Evolutionary conservation across 768 basidiomycete genomes (phyloP), one percentile per base, ranked within the genome.

Genomic region (Pisolithus microcarpus): DNA sequence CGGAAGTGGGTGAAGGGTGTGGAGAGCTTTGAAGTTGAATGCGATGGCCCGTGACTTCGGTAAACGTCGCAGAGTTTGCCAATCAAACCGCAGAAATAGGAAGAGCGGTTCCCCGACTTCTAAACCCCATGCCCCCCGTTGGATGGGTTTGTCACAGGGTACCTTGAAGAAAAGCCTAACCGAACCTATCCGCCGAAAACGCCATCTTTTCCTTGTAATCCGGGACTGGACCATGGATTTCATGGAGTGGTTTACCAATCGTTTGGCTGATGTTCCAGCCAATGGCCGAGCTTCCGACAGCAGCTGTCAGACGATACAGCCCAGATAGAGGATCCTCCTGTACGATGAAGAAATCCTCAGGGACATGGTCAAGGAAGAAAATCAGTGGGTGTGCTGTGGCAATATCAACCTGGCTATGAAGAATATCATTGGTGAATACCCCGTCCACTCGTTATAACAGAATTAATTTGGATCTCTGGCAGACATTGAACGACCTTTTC

Each of bases 401-500:
- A 6, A 61, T 65, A 46, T 74, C 59, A 19, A 59, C 62, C 8
- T 51, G 46, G 7, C 65, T 58, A 19, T 57, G 65, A 18, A 80
- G 67, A 36, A 79, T 77, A 7, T 58, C 57, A 53, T 79, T 79
- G 3, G 62, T 56, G 52, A 79, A 77, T 2, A 68, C 31, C 68
- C 69, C 5, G 69, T 68, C 48, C 54, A 52, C 19, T 52, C 26
- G 40, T 75, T 58, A 28, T 73, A 67, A 7, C 62, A 56, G 57
- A 83, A 82, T 26, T 76, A 74, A 7, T 70, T 70, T 9, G 81
- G 80, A 56, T n/a, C 80, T 71, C 26, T 68, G 69, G 40, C 76
- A 80, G 38, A 83, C 62, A 82, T 54, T 81, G 76, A 39, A 82
- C 67, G 36, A 76, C 74, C 71, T 76, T 79, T 51, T 78, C 72